phyloP scores from a whole-genome alignment of 2,329 filamentous ascomycete species.

The Claviceps citrina region DNA sequence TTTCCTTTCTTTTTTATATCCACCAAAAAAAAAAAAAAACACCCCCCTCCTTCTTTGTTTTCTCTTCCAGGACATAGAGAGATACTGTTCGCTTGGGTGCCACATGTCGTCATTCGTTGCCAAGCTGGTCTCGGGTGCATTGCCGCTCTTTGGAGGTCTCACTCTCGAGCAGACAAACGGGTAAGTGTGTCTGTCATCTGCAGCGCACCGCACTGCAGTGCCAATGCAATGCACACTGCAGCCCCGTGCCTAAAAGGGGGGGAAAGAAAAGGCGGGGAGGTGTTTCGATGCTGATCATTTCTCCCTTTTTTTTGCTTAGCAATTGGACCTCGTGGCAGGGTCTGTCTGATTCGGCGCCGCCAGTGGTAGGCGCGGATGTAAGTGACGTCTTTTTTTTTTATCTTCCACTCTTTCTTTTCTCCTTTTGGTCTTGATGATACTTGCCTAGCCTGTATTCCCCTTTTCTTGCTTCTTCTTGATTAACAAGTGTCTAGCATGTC shows the following conservation, averaged over 20 bases:
- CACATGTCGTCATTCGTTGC: neutral
- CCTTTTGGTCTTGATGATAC: too few species aligned
- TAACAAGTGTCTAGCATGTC: neutral
- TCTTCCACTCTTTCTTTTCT: neutral
- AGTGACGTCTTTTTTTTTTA: neutral
- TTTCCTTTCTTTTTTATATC: too few species aligned
- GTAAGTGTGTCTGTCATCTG: neutral
- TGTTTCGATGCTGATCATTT: neutral
- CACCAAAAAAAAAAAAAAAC: too few species aligned
- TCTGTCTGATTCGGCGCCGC: neutral
- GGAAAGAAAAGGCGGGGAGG: neutral
- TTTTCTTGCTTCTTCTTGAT: too few species aligned
- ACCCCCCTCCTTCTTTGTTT: too few species aligned
- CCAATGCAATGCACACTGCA: neutral
- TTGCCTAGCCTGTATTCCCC: too few species aligned
- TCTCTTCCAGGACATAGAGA: too few species aligned
- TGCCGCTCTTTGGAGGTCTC: slow-evolving; percentile 2
- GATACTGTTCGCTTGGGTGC: too few species aligned
- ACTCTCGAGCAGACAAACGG: neutral
- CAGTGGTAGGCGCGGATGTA: neutral
- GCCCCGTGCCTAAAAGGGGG: too few species aligned
- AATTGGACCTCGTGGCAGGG: slow-evolving; percentile 1
- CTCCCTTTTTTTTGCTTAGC: neutral
- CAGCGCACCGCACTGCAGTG: too few species aligned
- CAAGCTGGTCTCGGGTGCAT: neutral